Evolutionary conservation across 345 rosid genomes (phyloP).

Genomic region (Pistacia integerrima): DNA sequence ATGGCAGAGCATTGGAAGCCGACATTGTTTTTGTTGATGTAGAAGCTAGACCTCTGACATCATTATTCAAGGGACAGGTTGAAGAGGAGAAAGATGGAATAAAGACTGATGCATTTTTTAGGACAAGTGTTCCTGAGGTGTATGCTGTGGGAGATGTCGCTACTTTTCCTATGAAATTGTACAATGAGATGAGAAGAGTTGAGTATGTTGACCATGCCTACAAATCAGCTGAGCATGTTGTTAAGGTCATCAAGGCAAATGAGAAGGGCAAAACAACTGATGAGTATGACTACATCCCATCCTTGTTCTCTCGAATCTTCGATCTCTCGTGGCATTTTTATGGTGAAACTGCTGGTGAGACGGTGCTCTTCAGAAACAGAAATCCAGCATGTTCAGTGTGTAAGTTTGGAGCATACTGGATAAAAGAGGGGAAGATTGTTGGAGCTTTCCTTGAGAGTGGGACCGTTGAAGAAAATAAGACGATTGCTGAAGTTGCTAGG

Average conservation of each 20-base stretch:
- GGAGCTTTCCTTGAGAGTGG: constrained; percentile 96
- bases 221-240: constrained; percentile 98
- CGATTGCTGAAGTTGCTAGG: constrained; percentile 85
- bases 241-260: constrained; percentile 83
- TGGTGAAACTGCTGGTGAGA: constrained; percentile 92
- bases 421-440: constrained; percentile 79
- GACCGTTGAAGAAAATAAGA: constrained; percentile 80
- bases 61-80: constrained; percentile 89
- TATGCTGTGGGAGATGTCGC: constrained; percentile 97
- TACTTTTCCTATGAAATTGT: constrained; percentile 85
- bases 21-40: constrained; percentile 98
- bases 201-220: constrained; percentile 99
- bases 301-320: constrained; percentile 91
- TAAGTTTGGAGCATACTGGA: constrained; percentile 90
- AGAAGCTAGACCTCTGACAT: constrained; percentile 81
- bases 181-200: constrained; percentile 80
- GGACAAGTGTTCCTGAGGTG: constrained; percentile 78
- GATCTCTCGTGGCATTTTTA: constrained; percentile 97
- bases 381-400: constrained; percentile 57
- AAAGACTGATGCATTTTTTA: constrained; percentile 90
- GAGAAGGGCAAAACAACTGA: constrained; percentile 70
- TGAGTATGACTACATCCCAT: constrained; percentile 90
- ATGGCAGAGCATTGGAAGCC: constrained; percentile 83
- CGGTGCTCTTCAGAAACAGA: constrained; percentile 79
- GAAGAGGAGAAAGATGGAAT: constrained; percentile 96